These are phyloP conservation scores for Tuber borchii DNA, from an alignment of 495 filamentous ascomycete genomes.

Conservation along the genomic window DNA sequence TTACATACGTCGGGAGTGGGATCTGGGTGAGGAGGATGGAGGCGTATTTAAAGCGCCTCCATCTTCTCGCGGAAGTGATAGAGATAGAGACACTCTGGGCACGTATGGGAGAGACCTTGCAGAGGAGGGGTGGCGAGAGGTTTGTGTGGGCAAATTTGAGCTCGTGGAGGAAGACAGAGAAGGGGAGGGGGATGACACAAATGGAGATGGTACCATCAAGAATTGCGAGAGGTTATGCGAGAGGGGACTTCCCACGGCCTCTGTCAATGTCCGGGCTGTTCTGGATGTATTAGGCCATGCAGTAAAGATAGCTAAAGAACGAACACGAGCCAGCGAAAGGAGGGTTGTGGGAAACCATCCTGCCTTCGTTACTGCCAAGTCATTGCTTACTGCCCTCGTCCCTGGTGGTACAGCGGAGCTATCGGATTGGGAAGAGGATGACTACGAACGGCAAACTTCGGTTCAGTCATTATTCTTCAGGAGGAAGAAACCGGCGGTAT, in stretches of 20 bases:
- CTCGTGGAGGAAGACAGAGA: constrained; percentile 23
- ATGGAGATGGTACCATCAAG: constrained; percentile 22
- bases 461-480: constrained; percentile 33
- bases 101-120: constrained; percentile 16
- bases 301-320: constrained; percentile 20
- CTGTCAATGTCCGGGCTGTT: constrained; percentile 26
- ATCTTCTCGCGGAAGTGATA: constrained; percentile 21
- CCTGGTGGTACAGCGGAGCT: constrained; percentile 24
- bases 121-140: constrained; percentile 32
- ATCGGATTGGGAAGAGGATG: constrained; percentile 20
- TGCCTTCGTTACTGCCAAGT: constrained; percentile 30
- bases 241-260: constrained; percentile 27
- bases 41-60: constrained; percentile 31
- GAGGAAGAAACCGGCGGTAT: constrained; percentile 26
- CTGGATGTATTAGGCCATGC: constrained; percentile 21
- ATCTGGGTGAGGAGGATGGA: constrained; percentile 38
- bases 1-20: constrained; percentile 31
- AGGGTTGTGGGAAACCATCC: constrained; percentile 35
- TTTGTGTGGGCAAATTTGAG: constrained; percentile 17
- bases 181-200: constrained; percentile 19
- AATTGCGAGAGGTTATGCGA: constrained; percentile 31
- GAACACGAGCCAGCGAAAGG: constrained; percentile 20
- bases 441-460: constrained; percentile 19
- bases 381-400: constrained; percentile 33
- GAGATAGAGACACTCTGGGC: neutral